Percentiles rank a stretch among this genome's conserved stretches.
Conservation (phyloP, 108 stramenopile genomes). For the Epithemia pelagica region DNA sequence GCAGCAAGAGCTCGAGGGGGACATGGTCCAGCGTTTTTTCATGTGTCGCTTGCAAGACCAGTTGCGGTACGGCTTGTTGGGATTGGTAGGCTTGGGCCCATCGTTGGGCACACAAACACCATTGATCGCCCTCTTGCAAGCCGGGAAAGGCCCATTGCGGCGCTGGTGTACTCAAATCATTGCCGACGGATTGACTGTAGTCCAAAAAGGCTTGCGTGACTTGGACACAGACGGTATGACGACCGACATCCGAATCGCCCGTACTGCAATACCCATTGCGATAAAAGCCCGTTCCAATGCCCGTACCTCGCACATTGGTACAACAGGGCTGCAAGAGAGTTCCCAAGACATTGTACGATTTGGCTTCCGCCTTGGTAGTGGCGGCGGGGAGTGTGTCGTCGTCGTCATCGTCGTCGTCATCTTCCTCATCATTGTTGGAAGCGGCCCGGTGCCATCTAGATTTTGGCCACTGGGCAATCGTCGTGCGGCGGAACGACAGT, state of each 20-base stretch:
- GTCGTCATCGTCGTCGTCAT: background rate
- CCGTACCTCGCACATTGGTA: constrained; percentile 48
- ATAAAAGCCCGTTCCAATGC: constrained; percentile 78
- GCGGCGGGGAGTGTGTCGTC: background rate
- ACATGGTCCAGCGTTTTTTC: constrained; percentile 71
- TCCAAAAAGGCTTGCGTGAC: constrained; percentile 73
- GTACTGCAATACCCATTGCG: constrained; percentile 81
- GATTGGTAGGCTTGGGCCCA: constrained; percentile 74
- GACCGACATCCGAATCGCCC: constrained; percentile 60
- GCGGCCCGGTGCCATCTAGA: no score
- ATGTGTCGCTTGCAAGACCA: constrained; percentile 67
- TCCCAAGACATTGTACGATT: constrained; percentile 59
- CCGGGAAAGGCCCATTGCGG: constrained; percentile 79
- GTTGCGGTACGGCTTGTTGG: constrained; percentile 56
- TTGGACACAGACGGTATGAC: constrained; percentile 74
- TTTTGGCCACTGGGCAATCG: no score
- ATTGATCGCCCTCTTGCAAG: constrained; percentile 66
- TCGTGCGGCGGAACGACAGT: no score
- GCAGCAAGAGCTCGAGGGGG: constrained; percentile 39
- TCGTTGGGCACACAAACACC: constrained; percentile 86
- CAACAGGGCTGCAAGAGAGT: constrained; percentile 60
- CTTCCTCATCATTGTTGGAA: background rate
- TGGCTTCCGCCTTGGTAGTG: background rate
- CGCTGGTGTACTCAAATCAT: constrained; percentile 67
- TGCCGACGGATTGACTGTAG: constrained; percentile 65